phyloP scores from a whole-genome alignment of 371 early-diverging fungal species.

The Mucor ambiguus region DNA sequence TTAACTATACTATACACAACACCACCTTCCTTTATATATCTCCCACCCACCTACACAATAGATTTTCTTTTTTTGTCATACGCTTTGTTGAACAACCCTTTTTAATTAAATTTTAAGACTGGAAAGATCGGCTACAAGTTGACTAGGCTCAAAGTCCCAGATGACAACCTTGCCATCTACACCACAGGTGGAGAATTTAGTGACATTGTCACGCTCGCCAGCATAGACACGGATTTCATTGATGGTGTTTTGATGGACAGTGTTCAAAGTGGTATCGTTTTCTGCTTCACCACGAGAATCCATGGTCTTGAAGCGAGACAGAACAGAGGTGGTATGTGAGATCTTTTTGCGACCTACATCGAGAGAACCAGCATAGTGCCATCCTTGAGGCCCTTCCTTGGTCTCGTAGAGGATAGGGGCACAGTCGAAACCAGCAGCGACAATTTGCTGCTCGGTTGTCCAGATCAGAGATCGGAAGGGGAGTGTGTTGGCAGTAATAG shows the following conservation, averaged over 20 bases:
- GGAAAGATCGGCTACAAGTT: constrained; percentile 42
- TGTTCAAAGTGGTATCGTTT: constrained; percentile 73
- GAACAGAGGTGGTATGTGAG: constrained; percentile 61
- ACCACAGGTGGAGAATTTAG: constrained; percentile 81
- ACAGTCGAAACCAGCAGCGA: constrained; percentile 95
- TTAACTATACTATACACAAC: not conserved
- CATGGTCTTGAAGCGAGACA: constrained; percentile 92
- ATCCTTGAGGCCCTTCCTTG: constrained; percentile 54
- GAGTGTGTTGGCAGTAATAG: constrained; percentile 67
- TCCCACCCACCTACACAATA: not conserved
- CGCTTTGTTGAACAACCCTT: not conserved
- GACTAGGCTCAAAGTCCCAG: constrained; percentile 72
- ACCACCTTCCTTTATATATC: not conserved
- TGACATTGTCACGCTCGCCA: constrained; percentile 60
- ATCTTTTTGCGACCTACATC: constrained; percentile 72
- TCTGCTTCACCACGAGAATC: constrained; percentile 81
- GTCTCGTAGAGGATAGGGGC: constrained; percentile 80
- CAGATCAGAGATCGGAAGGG: constrained; percentile 84
- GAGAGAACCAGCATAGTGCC: constrained; percentile 76
- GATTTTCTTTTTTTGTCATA: not conserved
- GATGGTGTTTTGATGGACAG: constrained; percentile 95
- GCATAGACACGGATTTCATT: constrained; percentile 69
- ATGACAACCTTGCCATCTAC: constrained; percentile 92
- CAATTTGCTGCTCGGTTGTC: constrained; percentile 74
- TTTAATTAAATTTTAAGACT: constrained; percentile 40